Percentiles rank a stretch among this genome's conserved stretches.
These are phyloP conservation scores for Pyrenophora teres DNA, from an alignment of 2,329 filamentous ascomycete genomes.

Conservation along the genomic window DNA sequence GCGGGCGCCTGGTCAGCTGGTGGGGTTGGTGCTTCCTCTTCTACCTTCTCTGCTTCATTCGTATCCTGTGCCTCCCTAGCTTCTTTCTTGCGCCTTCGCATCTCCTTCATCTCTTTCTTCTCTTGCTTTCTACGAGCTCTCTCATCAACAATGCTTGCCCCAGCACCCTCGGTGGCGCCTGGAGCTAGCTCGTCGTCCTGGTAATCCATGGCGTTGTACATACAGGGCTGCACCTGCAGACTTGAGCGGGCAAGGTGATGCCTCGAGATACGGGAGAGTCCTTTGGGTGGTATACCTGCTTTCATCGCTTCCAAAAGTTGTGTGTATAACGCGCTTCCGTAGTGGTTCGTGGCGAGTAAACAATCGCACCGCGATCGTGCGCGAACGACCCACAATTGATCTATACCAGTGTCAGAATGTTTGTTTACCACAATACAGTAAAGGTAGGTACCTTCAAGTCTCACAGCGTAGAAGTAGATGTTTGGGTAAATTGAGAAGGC, in stretches of 20 bases:
- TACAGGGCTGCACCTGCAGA: slow-evolving; percentile 4
- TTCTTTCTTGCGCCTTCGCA: slow-evolving; percentile 4
- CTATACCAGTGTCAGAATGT: not conserved
- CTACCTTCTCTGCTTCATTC: not conserved
- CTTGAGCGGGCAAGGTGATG: slow-evolving; percentile 24
- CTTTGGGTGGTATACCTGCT: slow-evolving; percentile 24
- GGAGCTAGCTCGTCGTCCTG: slow-evolving; percentile 4
- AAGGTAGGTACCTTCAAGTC: not conserved
- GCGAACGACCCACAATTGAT: not conserved
- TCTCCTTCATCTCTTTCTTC: slow-evolving; percentile 13
- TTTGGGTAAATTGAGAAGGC: not conserved
- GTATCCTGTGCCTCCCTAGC: not conserved
- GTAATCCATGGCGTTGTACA: slow-evolving; percentile 34
- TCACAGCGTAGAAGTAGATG: not conserved
- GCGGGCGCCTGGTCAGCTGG: slow-evolving; percentile 4
- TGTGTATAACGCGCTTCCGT: not conserved
- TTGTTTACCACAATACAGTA: not conserved
- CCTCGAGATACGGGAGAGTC: slow-evolving; percentile 31
- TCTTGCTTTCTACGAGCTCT: slow-evolving; percentile 4
- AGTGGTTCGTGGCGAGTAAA: not conserved
- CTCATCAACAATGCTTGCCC: not conserved
- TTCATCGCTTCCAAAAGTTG: not conserved
- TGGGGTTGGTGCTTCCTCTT: not conserved
- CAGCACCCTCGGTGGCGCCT: not conserved
- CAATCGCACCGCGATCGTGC: not conserved